phyloP scores from a whole-genome alignment of 83 land plant genomes.

The Diphasiastrum complanatum region DNA sequence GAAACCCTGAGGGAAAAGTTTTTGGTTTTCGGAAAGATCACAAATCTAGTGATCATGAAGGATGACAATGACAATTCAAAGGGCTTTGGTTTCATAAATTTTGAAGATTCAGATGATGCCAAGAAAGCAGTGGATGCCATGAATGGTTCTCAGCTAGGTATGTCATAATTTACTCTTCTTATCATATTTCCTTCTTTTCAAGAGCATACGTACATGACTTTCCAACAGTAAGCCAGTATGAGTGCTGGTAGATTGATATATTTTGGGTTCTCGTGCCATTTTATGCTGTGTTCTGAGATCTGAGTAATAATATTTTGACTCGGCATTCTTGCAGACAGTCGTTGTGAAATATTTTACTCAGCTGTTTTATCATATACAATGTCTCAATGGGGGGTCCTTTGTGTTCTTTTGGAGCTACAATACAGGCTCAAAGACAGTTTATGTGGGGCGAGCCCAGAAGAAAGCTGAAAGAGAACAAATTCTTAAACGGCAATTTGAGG shows the following conservation, averaged over 20 bases:
- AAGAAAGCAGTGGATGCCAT: constrained; percentile 31
- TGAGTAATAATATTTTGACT: not conserved
- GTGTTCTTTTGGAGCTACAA: not conserved
- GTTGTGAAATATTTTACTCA: not conserved
- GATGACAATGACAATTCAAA: constrained; percentile 1
- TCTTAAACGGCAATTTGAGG: constrained; percentile 9
- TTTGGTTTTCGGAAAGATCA: constrained; percentile 52
- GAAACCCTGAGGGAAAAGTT: constrained; percentile 47
- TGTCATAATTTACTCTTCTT: not conserved
- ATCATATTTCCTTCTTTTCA: too few relatives aligned
- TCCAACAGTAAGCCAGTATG: not conserved
- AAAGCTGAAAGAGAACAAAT: constrained; percentile 10
- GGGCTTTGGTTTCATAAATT: not conserved
- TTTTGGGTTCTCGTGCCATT: not conserved
- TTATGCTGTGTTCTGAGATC: not conserved
- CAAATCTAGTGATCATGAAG: constrained; percentile 29
- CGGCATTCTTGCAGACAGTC: not conserved
- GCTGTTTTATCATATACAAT: not conserved
- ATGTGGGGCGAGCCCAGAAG: constrained; percentile 30
- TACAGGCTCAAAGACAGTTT: constrained; percentile 54
- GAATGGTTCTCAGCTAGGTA: constrained; percentile 14
- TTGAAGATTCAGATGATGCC: constrained; percentile 40
- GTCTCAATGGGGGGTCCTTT: not conserved
- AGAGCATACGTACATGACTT: not conserved
- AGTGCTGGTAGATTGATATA: not conserved